Evolutionary conservation across 225 moss, liverwort and hornwort genomes (phyloP).

Genomic region (Lunularia cruciata): DNA sequence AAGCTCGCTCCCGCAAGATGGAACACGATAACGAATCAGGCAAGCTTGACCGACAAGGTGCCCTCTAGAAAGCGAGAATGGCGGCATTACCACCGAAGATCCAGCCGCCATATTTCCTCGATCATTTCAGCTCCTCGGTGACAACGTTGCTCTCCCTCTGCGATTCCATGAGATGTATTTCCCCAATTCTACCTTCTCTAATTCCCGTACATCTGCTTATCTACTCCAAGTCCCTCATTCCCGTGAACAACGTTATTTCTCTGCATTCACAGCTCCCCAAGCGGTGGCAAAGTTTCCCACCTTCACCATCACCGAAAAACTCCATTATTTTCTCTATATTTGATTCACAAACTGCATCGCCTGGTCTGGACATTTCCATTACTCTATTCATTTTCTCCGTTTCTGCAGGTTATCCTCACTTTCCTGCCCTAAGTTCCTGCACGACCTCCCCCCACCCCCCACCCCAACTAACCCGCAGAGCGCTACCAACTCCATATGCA

Average conservation of each 20-base stretch:
- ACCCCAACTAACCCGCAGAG: constrained; percentile 2
- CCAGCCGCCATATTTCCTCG: constrained; percentile 10
- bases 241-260: neutral
- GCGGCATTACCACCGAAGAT: constrained; percentile 16
- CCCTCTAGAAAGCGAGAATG: neutral
- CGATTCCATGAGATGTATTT: neutral
- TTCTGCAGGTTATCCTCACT: neutral
- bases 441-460: too few species aligned
- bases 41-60: neutral
- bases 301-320: neutral
- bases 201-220: neutral
- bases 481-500: neutral
- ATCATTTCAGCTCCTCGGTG: constrained; percentile 17
- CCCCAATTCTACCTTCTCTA: neutral
- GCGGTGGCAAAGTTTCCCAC: neutral
- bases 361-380: neutral
- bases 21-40: neutral
- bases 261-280: neutral
- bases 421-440: constrained; percentile 8
- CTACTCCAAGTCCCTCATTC: constrained; percentile 1
- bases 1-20: neutral
- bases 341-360: too few species aligned
- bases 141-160: neutral
- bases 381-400: neutral
- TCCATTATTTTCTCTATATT: neutral